Base-by-base conservation (phyloP, 164 flowering plant genomes). In the Tinospora cordifolia region DNA sequence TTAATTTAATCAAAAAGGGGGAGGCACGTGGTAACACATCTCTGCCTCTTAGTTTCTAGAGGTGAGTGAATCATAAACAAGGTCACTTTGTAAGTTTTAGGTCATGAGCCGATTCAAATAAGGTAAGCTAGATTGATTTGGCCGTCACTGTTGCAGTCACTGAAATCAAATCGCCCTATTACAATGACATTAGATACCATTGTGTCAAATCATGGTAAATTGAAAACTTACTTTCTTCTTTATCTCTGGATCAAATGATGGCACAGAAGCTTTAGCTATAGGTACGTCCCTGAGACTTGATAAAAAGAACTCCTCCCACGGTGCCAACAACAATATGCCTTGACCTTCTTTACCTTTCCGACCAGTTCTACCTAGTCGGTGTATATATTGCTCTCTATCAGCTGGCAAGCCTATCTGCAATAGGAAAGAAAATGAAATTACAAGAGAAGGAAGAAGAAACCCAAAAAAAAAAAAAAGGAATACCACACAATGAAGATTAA, bases 341-440 rank as follows among this genome's bases (percentile, higher is more conserved):
- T 87, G 80, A 62, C 99, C 99, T 85, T 92, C 94, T 84, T 95
- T 95, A 25, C 98, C 99, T 76, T 87, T 95, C 19, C 99, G 87
- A 8, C 99, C 99, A 6, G 99, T 95, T 81, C 98, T 87, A 67
- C 99, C 99, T 62, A 95, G 91, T 27, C 99, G 83, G 78, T 95
- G 99, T 62, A 95, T 88, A 64, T 95, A 95, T 74, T 92, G 99
- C 76, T 88, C 85, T 81, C 88, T 89, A 76, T 85, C 97, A 68
- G 96, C 39, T 3, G 99, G 99, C 79, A 89, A 49, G 17, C 99
- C 99, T 63, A 95, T 80, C 99, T 95, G 79, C 67, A 70, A 62
- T 62, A 69, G 58, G 73, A 21, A 54, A 54, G 21, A 76, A 36
- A 40, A 25, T 25, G 17, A 36, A 49, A 38, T 64, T 64, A 71